Base-by-base conservation (phyloP, 164 flowering plant genomes). In the Tetracentron sinense region DNA sequence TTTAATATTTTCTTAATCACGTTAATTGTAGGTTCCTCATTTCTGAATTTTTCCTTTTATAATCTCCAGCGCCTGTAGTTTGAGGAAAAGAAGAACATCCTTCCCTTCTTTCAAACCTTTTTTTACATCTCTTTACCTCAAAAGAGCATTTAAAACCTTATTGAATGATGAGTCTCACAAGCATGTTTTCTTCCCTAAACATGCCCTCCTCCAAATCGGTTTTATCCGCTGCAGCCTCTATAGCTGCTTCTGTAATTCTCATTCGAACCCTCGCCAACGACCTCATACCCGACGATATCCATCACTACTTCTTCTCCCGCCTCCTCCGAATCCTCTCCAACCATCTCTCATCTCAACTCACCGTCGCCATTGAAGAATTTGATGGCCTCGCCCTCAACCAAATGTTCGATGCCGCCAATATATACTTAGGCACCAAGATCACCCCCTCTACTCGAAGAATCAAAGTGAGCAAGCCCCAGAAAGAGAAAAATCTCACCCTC, bases 331-430 rank as follows among this genome's bases (percentile, higher is more conserved):
- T 10, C 28, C 25, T 80, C 10, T 26, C 61, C 67, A 22, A 35
- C 25, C 46, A 47, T 0, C 65, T 74, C 62, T 74, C 78, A 14
- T 38, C 61, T 15, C 59, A 75, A 29, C 7, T 80, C 20, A 80
- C 81, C 25, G 0, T 80, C 6, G 49, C 76, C 49, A 70, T 82
- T 42, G 81, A 80, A 7, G 83, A 82, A 19, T 71, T 44, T 19
- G 67, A 67, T 6, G 79, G 75, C 5, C 53, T 78, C 2, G 20
- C 27, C 20, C 31, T 1, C 5, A 82, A 82, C 67, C 65, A 67
- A 19, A 50, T 80, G 53, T 80, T 59, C 71, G 22, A 29, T 19
- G 84, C 86, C 11, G 81, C 81, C 6, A 66, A 72, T 29, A 25
- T 69, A 52, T 80, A 80, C 50, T 17, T 78, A 3, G 68, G 67